phyloP scores from a whole-genome alignment of 2,329 filamentous ascomycete species.

The Microsporum ferrugineum region DNA sequence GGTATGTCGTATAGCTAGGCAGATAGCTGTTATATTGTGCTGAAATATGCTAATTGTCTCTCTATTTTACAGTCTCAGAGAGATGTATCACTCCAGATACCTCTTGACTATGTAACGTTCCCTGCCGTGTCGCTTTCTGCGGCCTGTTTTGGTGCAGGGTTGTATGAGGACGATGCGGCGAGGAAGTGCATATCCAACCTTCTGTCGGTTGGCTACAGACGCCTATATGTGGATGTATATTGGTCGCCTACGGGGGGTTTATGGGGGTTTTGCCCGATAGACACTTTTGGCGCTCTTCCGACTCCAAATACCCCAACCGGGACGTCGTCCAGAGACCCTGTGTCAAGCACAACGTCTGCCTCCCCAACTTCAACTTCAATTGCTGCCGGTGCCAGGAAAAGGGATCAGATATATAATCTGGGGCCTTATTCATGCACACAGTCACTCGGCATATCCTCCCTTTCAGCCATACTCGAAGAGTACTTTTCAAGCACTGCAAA shows the following conservation, averaged over 20 bases:
- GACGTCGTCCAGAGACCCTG: not conserved
- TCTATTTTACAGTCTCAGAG: conserved; percentile 43
- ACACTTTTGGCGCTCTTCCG: conserved; percentile 15
- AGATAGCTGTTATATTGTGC: not conserved
- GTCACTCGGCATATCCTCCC: conserved; percentile 39
- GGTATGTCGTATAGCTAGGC: conserved; percentile 19
- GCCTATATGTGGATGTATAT: conserved; percentile 50
- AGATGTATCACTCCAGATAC: conserved; percentile 48
- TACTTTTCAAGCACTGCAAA: conserved; percentile 45
- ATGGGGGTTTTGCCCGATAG: conserved; percentile 53
- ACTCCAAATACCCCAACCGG: conserved; percentile 1
- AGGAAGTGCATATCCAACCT: conserved; percentile 52
- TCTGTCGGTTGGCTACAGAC: conserved; percentile 47
- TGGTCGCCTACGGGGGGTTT: conserved; percentile 46
- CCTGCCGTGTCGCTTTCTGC: conserved; percentile 46
- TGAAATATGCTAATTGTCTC: not conserved
- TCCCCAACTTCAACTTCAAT: conserved; percentile 4
- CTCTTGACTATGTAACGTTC: conserved; percentile 51
- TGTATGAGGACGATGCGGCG: conserved; percentile 43
- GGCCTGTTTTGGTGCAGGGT: conserved; percentile 46
- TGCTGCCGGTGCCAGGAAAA: not conserved
- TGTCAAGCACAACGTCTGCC: not conserved
- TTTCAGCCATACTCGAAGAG: conserved; percentile 41
- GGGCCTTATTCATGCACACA: conserved; percentile 48
- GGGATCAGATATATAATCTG: conserved; percentile 30